Evolutionary conservation across 164 flowering plant genomes (phyloP), one percentile per base, ranked within the genome.

Genomic region (Vitis rupestris): DNA sequence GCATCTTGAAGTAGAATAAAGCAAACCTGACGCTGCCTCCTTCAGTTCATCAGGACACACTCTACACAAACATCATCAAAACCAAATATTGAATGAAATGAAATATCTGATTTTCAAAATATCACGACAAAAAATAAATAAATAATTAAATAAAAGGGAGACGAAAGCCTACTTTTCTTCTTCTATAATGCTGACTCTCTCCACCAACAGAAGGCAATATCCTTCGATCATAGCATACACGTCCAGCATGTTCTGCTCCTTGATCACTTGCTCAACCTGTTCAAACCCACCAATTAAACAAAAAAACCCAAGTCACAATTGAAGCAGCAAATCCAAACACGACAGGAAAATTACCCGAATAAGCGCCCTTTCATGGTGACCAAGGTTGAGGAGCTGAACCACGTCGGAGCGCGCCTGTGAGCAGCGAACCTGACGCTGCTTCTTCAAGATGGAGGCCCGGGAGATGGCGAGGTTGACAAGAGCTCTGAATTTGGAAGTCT

Each of bases 1-100:
- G 61, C 90, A 85, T 70, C 99, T 92, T 0, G 98, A 83, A 48
- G 93, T 70, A 1, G 92, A 98, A 70, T 69, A 93, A 8, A 88
- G 72, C 74, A 95, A 68, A 44, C 88, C 74, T 6, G 97, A 76
- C 44, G 81, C 71, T 9, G 93, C 92, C 82, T 92, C 99, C 50
- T 71, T 70, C 16, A 95, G 77, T 61, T 95, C 98, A 2, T 87
- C 87, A 19, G 98, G 97, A 66, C 99, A 95, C 13, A 12, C 83
- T 71, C 98, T 92, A 65, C 31, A 65, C 10, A 63, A 29, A 59
- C 47, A 53, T 3, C n/a, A 31, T 14, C 17, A 50, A 61, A 14
- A 10, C 14, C 4, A 44, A 49, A 31, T 11, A 44, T n/a, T 66
- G 57, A 52, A 59, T 9, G 3, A 3, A 23, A 23, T 23, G 2